Evolutionary conservation across 116 monocot genomes (phyloP).

Genomic region (Papilionanthe hybrid): DNA sequence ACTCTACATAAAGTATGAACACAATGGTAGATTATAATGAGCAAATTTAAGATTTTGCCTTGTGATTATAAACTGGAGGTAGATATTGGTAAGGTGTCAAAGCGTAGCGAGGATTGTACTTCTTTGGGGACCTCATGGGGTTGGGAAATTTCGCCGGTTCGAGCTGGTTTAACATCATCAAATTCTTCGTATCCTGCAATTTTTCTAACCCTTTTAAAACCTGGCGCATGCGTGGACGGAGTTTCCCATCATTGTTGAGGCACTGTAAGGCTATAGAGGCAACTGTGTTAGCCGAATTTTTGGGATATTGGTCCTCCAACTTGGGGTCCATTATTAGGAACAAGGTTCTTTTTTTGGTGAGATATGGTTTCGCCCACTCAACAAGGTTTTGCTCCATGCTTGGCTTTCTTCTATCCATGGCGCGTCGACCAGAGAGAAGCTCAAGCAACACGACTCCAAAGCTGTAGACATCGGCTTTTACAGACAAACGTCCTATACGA

Average conservation of each 20-base stretch:
- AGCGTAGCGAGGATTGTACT: background rate
- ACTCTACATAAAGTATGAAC: too few relatives aligned
- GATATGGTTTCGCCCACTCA: slow-evolving; percentile 20
- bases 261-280: slow-evolving; percentile 13
- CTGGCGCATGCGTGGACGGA: slow-evolving; percentile 16
- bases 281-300: slow-evolving; percentile 16
- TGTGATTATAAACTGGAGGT: too few relatives aligned
- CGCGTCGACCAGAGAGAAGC: slow-evolving; percentile 16
- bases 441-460: slow-evolving; percentile 29
- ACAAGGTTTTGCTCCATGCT: slow-evolving; percentile 17
- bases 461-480: slow-evolving; percentile 53
- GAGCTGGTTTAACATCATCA: background rate
- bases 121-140: too few relatives aligned
- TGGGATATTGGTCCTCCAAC: slow-evolving; percentile 19
- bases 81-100: background rate
- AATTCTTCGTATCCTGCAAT: slow-evolving; percentile 12
- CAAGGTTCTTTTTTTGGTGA: slow-evolving; percentile 17
- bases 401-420: slow-evolving; percentile 15
- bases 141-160: background rate
- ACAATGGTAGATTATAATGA: too few relatives aligned
- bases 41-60: too few relatives aligned
- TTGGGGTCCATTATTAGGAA: slow-evolving; percentile 22
- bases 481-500: slow-evolving; percentile 43
- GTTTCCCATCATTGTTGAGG: slow-evolving; percentile 16
- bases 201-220: slow-evolving; percentile 12